Conservation (phyloP, 2,329 filamentous ascomycete genomes). For the Aspergillus proliferans region DNA sequence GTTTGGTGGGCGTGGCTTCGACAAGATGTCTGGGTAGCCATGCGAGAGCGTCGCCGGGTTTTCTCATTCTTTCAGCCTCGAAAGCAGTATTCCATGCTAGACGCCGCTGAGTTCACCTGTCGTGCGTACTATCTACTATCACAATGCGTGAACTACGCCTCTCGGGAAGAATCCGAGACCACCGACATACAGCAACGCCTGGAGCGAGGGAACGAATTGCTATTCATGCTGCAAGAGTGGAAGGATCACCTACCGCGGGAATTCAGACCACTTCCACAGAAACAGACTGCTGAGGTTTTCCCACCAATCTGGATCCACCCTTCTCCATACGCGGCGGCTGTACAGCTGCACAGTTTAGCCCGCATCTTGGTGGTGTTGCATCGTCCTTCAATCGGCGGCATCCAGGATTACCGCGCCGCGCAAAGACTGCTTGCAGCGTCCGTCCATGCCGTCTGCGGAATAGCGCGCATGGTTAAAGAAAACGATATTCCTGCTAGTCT, state of each 20-base stretch:
- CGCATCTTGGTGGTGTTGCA: slow-evolving; percentile 50
- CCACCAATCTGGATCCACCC: slow-evolving; percentile 49
- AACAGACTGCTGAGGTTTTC: slow-evolving; percentile 29
- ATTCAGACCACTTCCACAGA: slow-evolving; percentile 37
- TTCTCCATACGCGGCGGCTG: slow-evolving; percentile 41
- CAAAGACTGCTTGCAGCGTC: slow-evolving; percentile 17
- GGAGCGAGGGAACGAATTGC: slow-evolving; percentile 40
- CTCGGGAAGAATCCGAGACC: slow-evolving; percentile 43
- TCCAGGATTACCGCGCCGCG: slow-evolving; percentile 39
- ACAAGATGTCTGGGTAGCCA: slow-evolving; percentile 62
- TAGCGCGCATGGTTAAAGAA: slow-evolving; percentile 17
- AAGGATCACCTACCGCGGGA: slow-evolving; percentile 36
- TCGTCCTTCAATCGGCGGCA: slow-evolving; percentile 46
- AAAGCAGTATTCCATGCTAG: slow-evolving; percentile 43
- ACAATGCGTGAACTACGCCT: slow-evolving; percentile 54
- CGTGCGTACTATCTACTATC: slow-evolving; percentile 51
- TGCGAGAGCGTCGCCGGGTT: slow-evolving; percentile 51
- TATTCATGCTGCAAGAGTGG: slow-evolving; percentile 49
- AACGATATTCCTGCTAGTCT: slow-evolving; percentile 15
- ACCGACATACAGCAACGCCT: slow-evolving; percentile 41
- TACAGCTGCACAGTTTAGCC: slow-evolving; percentile 50
- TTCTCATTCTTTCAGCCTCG: slow-evolving; percentile 56
- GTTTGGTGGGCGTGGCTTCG: slow-evolving; percentile 63
- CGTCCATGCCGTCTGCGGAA: slow-evolving; percentile 21
- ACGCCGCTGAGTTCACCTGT: slow-evolving; percentile 50